These are phyloP conservation scores for Aspergillus neotritici DNA, from an alignment of 2,329 filamentous ascomycete species.

Conservation along the genomic window DNA sequence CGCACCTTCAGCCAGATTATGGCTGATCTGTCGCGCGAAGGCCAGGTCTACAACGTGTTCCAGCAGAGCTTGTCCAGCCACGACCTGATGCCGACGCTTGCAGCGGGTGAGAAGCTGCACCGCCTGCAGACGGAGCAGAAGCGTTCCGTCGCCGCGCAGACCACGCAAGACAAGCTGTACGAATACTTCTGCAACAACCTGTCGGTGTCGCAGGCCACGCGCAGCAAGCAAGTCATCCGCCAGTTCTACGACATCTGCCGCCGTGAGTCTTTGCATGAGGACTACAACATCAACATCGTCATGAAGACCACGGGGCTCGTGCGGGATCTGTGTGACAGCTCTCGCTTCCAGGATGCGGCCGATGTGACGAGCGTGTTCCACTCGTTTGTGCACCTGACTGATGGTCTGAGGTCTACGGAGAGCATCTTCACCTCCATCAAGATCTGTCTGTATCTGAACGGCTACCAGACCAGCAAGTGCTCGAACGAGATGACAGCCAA, in stretches of 20 bases:
- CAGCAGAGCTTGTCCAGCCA: constrained; percentile 28
- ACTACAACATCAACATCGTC: constrained; percentile 29
- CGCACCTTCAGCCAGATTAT: constrained; percentile 38
- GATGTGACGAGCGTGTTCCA: constrained; percentile 31
- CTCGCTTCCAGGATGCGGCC: constrained; percentile 30
- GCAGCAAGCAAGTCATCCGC: constrained; percentile 23
- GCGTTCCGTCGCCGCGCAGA: constrained; percentile 23
- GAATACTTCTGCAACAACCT: constrained; percentile 34
- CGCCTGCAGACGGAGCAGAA: constrained; percentile 29
- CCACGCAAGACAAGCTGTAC: constrained; percentile 31
- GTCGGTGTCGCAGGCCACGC: constrained; percentile 21
- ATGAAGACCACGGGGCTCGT: constrained; percentile 24
- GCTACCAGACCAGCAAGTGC: constrained; percentile 29
- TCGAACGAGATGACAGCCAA: constrained; percentile 20
- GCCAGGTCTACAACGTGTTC: constrained; percentile 38
- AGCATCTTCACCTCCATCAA: constrained; percentile 34
- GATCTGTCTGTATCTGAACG: constrained; percentile 32
- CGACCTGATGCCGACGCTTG: constrained; percentile 30
- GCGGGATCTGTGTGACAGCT: constrained; percentile 25
- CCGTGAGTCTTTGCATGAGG: constrained; percentile 25
- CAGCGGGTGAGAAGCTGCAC: constrained; percentile 26
- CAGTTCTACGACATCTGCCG: constrained; percentile 31
- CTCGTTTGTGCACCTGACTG: constrained; percentile 30
- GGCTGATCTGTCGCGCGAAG: constrained; percentile 40
- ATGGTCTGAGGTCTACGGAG: constrained; percentile 27